Percentiles rank a stretch among this genome's conserved stretches.
Evolutionary conservation across 805 yeast genomes (phyloP).

Genomic region (Candida morakotiae): DNA sequence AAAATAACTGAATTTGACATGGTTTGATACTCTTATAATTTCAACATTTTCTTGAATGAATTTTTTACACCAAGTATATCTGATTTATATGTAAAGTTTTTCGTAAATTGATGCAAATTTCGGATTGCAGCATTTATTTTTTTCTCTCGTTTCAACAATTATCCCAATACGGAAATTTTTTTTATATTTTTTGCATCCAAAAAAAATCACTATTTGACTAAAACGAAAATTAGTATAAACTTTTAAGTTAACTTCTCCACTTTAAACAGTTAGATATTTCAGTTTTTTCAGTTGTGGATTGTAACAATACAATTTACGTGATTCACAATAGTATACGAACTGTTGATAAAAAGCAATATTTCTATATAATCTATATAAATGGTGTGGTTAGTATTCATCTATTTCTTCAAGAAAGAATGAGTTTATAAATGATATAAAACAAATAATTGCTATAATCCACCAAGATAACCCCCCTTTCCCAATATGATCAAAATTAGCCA

Average conservation of each 20-base stretch:
- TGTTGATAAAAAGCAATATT: no score
- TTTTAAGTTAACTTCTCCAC: no score
- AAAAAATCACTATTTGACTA: not conserved
- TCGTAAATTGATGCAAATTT: slow-evolving; percentile 2
- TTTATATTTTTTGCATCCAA: slow-evolving; percentile 2
- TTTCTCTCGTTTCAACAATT: not conserved
- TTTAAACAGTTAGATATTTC: not conserved
- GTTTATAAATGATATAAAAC: slow-evolving; percentile 2
- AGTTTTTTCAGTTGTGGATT: no score
- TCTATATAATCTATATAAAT: no score
- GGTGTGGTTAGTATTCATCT: no score
- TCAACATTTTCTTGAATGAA: no score
- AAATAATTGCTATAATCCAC: slow-evolving; percentile 20
- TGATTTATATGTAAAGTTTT: no score
- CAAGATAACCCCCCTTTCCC: slow-evolving; percentile 27
- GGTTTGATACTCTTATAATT: no score
- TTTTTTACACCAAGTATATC: no score
- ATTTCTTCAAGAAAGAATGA: slow-evolving; percentile 1
- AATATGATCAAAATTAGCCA: slow-evolving; percentile 24
- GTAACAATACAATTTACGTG: not conserved
- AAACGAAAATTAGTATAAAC: no score
- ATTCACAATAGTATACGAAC: no score
- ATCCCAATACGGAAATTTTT: slow-evolving; percentile 1
- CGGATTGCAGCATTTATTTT: not conserved
- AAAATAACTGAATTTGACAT: not conserved